Evolutionary conservation across 805 yeast genomes (phyloP), one percentile per base, ranked within the genome.

Genomic region (Myxozyma nipponensis): DNA sequence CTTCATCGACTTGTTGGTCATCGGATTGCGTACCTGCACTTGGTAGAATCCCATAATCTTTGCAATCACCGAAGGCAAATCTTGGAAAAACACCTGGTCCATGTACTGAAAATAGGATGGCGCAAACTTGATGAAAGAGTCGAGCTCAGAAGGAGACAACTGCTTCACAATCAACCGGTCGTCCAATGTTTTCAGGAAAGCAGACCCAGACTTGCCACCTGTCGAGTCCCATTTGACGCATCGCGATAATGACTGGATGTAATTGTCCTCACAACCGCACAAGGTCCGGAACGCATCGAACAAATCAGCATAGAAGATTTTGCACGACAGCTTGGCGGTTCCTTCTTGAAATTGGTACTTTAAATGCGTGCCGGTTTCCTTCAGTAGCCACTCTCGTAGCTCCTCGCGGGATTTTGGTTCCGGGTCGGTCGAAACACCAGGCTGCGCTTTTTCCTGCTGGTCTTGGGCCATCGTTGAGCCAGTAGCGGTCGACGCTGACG

Each of bases 191-290:
- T 93, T 93, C 67, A 93, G 72, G 66, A 93, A 93, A 1, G 88
- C 87, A 2, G 96, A 88, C 0, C 98, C 97, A 66, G 96, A 86
- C 64, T 93, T 93, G 34, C 99, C 99, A 36, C 99, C 99, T 24
- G 83, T 79, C 0, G 95, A 84, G 62, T 91, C 90, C 98, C 98
- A 95, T 63, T 89, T 86, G 13, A 89, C 81, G 69, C 99, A 93
- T 54, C 98, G 71, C 3, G 96, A 83, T 42, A 95, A 75, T 67
- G 97, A 89, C 65, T 89, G 96, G 37, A 93, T 80, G 59, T 83
- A 93, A 58, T 77, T 77, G 3, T 78, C 83, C 50, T 80, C 80
- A 49, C 82, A 79, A 0, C 87, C 89, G 72, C 97, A 91, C 26
- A 86, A 83, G 50, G 80, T 76, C 49, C 98, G 73, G 60, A 93